These are phyloP conservation scores for Lantana camara DNA, from an alignment of 257 asterid genomes.

Conservation along the genomic window DNA sequence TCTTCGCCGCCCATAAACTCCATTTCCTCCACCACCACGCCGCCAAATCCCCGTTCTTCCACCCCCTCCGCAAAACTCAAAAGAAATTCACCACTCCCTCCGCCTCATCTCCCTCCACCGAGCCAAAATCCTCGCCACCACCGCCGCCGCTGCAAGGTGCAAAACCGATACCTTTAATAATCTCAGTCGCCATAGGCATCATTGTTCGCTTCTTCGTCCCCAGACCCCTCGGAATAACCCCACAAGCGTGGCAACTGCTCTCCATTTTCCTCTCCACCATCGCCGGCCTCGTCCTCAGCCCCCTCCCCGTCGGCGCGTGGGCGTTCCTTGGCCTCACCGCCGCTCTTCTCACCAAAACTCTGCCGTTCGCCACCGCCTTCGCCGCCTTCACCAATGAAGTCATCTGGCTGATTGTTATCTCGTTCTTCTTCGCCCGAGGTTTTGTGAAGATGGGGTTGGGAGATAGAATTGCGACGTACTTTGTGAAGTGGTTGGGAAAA, in stretches of 20 bases:
- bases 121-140: slow-evolving; percentile 9
- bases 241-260: slow-evolving; percentile 82
- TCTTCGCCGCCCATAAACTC: slow-evolving; percentile 13
- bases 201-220: slow-evolving; percentile 60
- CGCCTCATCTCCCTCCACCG: slow-evolving; percentile 29
- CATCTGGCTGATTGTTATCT: slow-evolving; percentile 85
- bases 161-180: slow-evolving; percentile 53
- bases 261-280: slow-evolving; percentile 80
- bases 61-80: slow-evolving; percentile 27
- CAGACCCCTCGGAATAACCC: slow-evolving; percentile 60
- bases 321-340: slow-evolving; percentile 84
- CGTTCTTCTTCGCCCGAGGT: slow-evolving; percentile 92
- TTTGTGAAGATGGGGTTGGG: slow-evolving; percentile 89
- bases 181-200: slow-evolving; percentile 61
- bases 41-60: slow-evolving; percentile 23
- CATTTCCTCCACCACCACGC: slow-evolving; percentile 25
- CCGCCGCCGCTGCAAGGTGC: slow-evolving; percentile 48
- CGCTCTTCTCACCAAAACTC: slow-evolving; percentile 59
- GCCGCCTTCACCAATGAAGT: slow-evolving; percentile 81
- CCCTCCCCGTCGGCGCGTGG: slow-evolving; percentile 93
- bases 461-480: slow-evolving; percentile 80
- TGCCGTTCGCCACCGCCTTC: slow-evolving; percentile 64
- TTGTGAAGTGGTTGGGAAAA: slow-evolving; percentile 87
- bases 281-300: slow-evolving; percentile 82
- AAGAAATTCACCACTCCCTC: slow-evolving; percentile 19